Percentiles rank a stretch among this genome's conserved stretches.
phyloP scores from a whole-genome alignment of 306 rosid genomes.

The Acacia crassicarpa region DNA sequence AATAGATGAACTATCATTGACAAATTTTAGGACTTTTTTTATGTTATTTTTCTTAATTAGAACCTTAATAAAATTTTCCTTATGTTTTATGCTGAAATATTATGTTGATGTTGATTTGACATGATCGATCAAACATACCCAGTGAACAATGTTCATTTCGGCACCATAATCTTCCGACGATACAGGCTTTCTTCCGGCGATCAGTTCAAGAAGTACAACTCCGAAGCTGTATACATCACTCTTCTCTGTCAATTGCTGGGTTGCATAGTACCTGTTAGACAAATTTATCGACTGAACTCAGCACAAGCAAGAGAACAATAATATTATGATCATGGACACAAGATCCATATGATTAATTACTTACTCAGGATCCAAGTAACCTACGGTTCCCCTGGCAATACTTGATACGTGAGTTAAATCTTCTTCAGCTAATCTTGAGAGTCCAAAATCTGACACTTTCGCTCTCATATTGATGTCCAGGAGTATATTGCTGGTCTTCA shows the following conservation, averaged over 20 bases:
- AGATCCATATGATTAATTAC: slow-evolving; percentile 24
- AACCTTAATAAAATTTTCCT: too few species aligned
- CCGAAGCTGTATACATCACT: slow-evolving; percentile 97
- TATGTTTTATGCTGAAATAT: not conserved
- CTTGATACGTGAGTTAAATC: slow-evolving; percentile 94
- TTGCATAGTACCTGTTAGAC: slow-evolving; percentile 79
- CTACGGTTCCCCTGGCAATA: slow-evolving; percentile 91
- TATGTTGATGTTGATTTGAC: not conserved
- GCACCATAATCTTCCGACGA: slow-evolving; percentile 85
- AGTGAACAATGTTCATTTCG: slow-evolving; percentile 91
- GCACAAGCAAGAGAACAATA: slow-evolving; percentile 20
- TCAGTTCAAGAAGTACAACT: slow-evolving; percentile 86
- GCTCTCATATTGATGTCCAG: slow-evolving; percentile 96
- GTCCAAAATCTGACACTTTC: slow-evolving; percentile 94
- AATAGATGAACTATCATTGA: too few species aligned
- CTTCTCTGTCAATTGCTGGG: slow-evolving; percentile 89
- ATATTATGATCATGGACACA: slow-evolving; percentile 12
- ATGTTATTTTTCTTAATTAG: too few species aligned
- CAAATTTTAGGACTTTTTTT: too few species aligned
- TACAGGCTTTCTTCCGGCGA: slow-evolving; percentile 84
- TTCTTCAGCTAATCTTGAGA: slow-evolving; percentile 90
- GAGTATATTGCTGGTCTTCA: slow-evolving; percentile 93
- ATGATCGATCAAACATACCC: slow-evolving; percentile 56
- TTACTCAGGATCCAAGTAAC: slow-evolving; percentile 98
- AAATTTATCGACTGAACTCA: slow-evolving; percentile 20